Conservation (phyloP, 1,284 basidiomycete species). For the Ustilago lituana region DNA sequence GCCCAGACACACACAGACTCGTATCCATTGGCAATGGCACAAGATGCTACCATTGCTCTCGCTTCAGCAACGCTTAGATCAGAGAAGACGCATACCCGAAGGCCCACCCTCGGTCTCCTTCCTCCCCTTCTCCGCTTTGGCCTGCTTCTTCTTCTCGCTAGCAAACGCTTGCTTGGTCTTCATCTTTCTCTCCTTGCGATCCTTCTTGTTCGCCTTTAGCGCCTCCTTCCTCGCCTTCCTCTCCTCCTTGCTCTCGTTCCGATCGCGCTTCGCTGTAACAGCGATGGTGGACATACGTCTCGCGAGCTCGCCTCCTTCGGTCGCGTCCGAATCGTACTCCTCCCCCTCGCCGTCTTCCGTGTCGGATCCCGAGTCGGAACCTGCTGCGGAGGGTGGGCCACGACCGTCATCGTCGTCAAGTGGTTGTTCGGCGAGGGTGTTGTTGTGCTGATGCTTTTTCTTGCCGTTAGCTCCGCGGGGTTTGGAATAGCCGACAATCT, state of each 20-base stretch:
- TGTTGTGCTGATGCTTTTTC: conserved; percentile 9
- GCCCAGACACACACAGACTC: too few relatives aligned
- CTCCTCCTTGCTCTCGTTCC: conserved; percentile 80
- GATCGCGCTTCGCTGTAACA: conserved; percentile 40
- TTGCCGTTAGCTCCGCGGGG: conserved; percentile 17
- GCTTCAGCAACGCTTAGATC: neutral
- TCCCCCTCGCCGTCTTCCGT: conserved; percentile 30
- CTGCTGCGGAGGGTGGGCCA: conserved; percentile 23
- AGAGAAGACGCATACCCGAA: conserved; percentile 44
- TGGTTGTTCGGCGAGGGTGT: conserved; percentile 20
- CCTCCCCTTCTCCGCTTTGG: conserved; percentile 43
- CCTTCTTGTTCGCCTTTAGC: conserved; percentile 74
- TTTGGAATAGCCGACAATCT: conserved; percentile 58
- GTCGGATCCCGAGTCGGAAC: conserved; percentile 27
- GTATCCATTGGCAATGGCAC: neutral
- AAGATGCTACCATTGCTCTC: neutral
- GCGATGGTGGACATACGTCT: conserved; percentile 21
- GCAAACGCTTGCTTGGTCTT: conserved; percentile 55
- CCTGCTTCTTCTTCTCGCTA: conserved; percentile 56
- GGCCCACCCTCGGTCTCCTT: conserved; percentile 50
- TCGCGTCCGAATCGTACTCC: conserved; percentile 43
- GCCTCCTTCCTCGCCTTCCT: conserved; percentile 88
- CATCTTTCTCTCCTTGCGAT: conserved; percentile 51
- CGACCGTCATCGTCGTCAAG: conserved; percentile 27
- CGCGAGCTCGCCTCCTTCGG: conserved; percentile 28